A percentile compares a stretch with the other conserved stretches of the same genome.
Conservation (phyloP, 140 eudicot genomes). For the Stevia rebaudiana region DNA sequence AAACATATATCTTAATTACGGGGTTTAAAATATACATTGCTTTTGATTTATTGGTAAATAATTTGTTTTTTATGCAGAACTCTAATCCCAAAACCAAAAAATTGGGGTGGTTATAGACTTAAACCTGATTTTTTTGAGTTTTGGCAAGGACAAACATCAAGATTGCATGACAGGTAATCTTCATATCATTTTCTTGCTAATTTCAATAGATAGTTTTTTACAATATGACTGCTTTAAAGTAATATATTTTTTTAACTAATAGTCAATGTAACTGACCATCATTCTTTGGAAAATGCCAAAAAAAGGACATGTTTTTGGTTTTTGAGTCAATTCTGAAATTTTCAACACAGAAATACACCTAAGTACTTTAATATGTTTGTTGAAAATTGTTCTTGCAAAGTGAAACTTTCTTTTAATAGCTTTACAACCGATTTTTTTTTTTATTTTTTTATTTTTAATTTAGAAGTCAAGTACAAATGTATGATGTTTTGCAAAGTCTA, state of each 20-base stretch:
- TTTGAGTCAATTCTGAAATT: background rate
- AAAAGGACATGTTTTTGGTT: no score
- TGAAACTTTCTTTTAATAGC: background rate
- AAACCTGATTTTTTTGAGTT: slow-evolving; percentile 75
- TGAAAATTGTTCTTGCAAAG: background rate
- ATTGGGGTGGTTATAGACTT: slow-evolving; percentile 99
- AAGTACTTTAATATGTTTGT: background rate
- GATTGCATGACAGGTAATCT: slow-evolving; percentile 86
- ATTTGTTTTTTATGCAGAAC: slow-evolving; percentile 42
- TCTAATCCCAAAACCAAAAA: slow-evolving; percentile 65
- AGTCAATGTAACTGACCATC: background rate
- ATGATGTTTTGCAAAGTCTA: slow-evolving; percentile 2
- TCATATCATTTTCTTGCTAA: background rate
- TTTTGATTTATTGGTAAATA: slow-evolving; percentile 12
- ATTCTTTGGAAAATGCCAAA: background rate
- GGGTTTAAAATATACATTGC: background rate
- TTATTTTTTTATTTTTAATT: no score
- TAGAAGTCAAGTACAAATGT: background rate
- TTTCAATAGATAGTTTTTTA: background rate
- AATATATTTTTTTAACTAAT: background rate
- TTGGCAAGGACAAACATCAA: slow-evolving; percentile 98
- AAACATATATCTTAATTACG: slow-evolving; percentile 18
- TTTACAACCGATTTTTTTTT: background rate
- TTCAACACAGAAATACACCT: background rate
- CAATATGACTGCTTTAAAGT: background rate